These are phyloP conservation scores for Neobulgaria alba DNA, from an alignment of 2,329 filamentous ascomycete species.

Conservation along the genomic window DNA sequence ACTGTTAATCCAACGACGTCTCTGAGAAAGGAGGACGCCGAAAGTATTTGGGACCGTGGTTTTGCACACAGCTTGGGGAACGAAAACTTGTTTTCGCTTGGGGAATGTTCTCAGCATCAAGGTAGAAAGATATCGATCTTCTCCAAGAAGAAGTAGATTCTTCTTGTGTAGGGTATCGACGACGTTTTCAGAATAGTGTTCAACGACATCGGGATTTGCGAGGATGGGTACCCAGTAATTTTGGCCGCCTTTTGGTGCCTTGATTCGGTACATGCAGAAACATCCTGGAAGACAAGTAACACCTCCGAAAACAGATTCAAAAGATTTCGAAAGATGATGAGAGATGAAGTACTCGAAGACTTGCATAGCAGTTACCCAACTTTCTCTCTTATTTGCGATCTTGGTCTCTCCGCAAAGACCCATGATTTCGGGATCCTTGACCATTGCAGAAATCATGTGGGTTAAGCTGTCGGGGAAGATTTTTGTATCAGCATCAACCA, in stretches of 20 bases:
- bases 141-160: conserved; percentile 82
- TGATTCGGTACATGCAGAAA: conserved; percentile 99
- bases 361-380: conserved; percentile 96
- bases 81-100: conserved; percentile 97
- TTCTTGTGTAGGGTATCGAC: conserved; percentile 98
- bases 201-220: conserved; percentile 95
- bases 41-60: conserved; percentile 93
- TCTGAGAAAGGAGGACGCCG: conserved; percentile 84
- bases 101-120: conserved; percentile 98
- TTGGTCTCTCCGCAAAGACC: conserved; percentile 97
- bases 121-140: conserved; percentile 92
- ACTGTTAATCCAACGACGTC: conserved; percentile 98
- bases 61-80: conserved; percentile 97
- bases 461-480: conserved; percentile 97
- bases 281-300: conserved; percentile 97
- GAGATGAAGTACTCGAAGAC: conserved; percentile 99
- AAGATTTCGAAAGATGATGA: conserved; percentile 92
- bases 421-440: conserved; percentile 98
- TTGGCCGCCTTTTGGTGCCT: conserved; percentile 93
- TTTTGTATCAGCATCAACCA: conserved; percentile 99
- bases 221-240: conserved; percentile 99
- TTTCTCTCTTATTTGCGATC: conserved; percentile 94
- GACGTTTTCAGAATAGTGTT: conserved; percentile 98
- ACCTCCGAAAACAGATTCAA: conserved; percentile 97
- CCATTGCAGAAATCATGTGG: conserved; percentile 98